Evolutionary conservation across 2,329 filamentous ascomycete genomes (phyloP), one percentile per base, ranked within the genome.

Genomic region (Uncinocarpus reesii): DNA sequence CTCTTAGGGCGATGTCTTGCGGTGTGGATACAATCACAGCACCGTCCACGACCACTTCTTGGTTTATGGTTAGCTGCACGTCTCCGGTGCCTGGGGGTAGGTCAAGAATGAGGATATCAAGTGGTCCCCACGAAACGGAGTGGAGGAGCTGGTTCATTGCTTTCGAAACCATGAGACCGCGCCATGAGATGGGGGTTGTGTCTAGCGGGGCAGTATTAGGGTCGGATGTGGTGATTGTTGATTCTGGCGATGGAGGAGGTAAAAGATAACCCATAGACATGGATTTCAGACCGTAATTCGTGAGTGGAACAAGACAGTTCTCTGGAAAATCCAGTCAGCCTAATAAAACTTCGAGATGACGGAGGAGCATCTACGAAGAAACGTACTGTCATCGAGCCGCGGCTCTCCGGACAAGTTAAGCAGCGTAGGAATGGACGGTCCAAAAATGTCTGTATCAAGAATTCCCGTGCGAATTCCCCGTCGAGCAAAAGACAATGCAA

Each of bases 221-320:
- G 15, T 58, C 51, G 20, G 54, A 48, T 0, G 57, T 58, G 7
- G 57, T 29, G 13, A 55, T 56, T 40, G 62, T 57, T 8, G 80
- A 76, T 55, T 87, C 82, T 16, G 78, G 79, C 1, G 56, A 40
- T 47, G 61, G 56, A 20, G 62, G 61, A 8, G 62, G 64, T 31
- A 95, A 80, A 0, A 98, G 76, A 56, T 95, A 96, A 42, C 92
- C 92, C 86, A 98, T 96, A 0, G 89, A 95, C 92, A 98, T 98
- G 47, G 88, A 93, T 67, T 93, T 93, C 49, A 98, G 77, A 34
- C 92, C 92, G 70, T 96, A 96, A 62, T 94, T 95, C 18, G 85
- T 88, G 20, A 98, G 70, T 0, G 92, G 92, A 1, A 96, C 61
- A 2, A 98, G 76, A 58, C 88, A 67, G 47, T 68, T 63, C 16